Conservation (phyloP, 2,329 filamentous ascomycete genomes). For the Fusarium fracticaudum region DNA sequence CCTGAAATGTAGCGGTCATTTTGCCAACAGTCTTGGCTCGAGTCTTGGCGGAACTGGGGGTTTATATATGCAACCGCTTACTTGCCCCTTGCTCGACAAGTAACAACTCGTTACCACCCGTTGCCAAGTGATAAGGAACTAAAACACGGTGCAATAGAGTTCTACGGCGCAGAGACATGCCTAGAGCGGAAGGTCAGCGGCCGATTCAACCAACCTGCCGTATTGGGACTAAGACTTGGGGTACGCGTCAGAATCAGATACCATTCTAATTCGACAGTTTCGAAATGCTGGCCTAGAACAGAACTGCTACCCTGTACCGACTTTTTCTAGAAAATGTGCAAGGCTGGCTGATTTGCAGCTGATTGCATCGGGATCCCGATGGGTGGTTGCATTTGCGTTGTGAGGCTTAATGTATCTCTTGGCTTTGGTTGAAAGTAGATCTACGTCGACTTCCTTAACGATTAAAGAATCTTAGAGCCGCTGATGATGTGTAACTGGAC, state of each 20-base stretch:
- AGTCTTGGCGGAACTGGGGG: slow-evolving; percentile 21
- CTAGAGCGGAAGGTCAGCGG: slow-evolving; percentile 17
- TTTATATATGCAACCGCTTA: slow-evolving; percentile 15
- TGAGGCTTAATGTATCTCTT: background rate
- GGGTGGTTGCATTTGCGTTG: background rate
- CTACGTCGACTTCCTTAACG: no score
- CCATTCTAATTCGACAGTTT: background rate
- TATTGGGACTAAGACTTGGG: background rate
- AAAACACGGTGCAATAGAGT: background rate
- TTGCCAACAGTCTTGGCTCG: slow-evolving; percentile 14
- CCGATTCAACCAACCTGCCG: background rate
- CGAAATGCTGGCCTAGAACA: background rate
- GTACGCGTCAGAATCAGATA: background rate
- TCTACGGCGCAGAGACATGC: background rate
- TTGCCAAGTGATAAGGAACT: slow-evolving; percentile 21
- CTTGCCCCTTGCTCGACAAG: background rate
- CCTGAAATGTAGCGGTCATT: slow-evolving; percentile 4
- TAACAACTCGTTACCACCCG: slow-evolving; percentile 3
- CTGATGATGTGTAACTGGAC: background rate
- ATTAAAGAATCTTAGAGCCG: no score
- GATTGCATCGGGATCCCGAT: background rate
- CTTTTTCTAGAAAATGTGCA: background rate
- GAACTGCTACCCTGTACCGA: background rate
- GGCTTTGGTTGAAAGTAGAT: background rate
- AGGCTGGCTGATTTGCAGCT: background rate